Conservation (phyloP, 495 filamentous ascomycete genomes). For the Penicillium manginii region DNA sequence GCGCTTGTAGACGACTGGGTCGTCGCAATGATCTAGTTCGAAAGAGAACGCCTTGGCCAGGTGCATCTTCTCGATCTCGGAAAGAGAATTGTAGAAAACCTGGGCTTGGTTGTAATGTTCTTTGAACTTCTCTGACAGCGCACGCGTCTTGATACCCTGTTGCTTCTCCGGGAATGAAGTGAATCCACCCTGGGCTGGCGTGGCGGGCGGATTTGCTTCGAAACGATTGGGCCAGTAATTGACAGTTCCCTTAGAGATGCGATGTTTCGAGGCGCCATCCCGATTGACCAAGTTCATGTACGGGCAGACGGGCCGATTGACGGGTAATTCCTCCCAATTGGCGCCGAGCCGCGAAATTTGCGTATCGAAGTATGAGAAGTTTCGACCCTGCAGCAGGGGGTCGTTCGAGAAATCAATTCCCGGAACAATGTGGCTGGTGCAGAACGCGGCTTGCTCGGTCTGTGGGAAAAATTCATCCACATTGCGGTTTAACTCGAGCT, state of each 20-base stretch:
- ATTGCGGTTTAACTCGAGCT: constrained; percentile 82
- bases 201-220: constrained; percentile 63
- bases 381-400: constrained; percentile 72
- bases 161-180: constrained; percentile 68
- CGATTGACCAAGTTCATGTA: constrained; percentile 54
- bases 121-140: constrained; percentile 75
- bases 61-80: constrained; percentile 70
- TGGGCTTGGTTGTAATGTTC: constrained; percentile 71
- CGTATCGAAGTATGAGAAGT: constrained; percentile 84
- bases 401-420: constrained; percentile 83
- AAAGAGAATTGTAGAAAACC: constrained; percentile 82
- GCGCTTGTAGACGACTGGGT: constrained; percentile 76
- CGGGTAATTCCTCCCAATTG: constrained; percentile 86
- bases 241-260: constrained; percentile 68
- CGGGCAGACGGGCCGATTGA: constrained; percentile 79
- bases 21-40: constrained; percentile 89
- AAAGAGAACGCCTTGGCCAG: constrained; percentile 72
- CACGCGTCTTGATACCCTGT: constrained; percentile 69
- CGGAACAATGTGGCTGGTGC: constrained; percentile 81
- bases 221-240: constrained; percentile 93
- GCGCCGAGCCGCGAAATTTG: constrained; percentile 79
- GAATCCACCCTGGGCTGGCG: constrained; percentile 64
- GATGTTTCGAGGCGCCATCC: constrained; percentile 44
- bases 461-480: constrained; percentile 86
- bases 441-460: constrained; percentile 81